Evolutionary conservation across 2,329 filamentous ascomycete genomes (phyloP).

Genomic region (Ophiostoma populinum): DNA sequence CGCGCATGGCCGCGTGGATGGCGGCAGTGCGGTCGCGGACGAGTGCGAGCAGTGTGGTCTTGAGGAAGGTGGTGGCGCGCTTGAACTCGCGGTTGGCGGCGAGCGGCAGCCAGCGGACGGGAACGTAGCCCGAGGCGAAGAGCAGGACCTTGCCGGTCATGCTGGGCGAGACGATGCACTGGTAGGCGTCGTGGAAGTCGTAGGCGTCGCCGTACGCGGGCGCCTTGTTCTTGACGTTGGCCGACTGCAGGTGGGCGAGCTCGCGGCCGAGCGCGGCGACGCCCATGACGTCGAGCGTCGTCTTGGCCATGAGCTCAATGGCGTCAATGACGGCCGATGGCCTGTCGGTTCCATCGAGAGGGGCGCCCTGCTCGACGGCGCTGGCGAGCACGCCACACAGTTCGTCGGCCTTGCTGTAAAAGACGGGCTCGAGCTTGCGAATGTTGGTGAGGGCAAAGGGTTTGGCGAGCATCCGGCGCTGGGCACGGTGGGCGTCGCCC

Average conservation of each 20-base stretch:
- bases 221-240: not conserved
- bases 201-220: not conserved
- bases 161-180: slow-evolving; percentile 17
- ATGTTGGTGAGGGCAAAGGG: slow-evolving; percentile 21
- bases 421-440: slow-evolving; percentile 22
- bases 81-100: slow-evolving; percentile 16
- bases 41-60: slow-evolving; percentile 17
- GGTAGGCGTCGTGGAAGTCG: slow-evolving; percentile 16
- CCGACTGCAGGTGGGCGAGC: slow-evolving; percentile 14
- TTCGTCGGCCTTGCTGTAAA: slow-evolving; percentile 18
- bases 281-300: slow-evolving; percentile 20
- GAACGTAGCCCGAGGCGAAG: slow-evolving; percentile 6
- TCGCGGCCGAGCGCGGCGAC: slow-evolving; percentile 20
- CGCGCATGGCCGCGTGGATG: slow-evolving; percentile 10
- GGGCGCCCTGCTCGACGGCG: no score
- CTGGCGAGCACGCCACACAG: slow-evolving; percentile 16
- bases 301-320: slow-evolving; percentile 14
- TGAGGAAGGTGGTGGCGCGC: slow-evolving; percentile 4
- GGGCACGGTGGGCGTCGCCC: slow-evolving; percentile 4
- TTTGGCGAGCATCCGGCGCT: slow-evolving; percentile 10
- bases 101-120: slow-evolving; percentile 18
- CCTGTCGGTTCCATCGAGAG: slow-evolving; percentile 15
- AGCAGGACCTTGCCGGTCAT: slow-evolving; percentile 14
- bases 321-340: slow-evolving; percentile 6
- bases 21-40: slow-evolving; percentile 16